phyloP scores from a whole-genome alignment of 2,329 filamentous ascomycete species.

The Cladosporium sp. region DNA sequence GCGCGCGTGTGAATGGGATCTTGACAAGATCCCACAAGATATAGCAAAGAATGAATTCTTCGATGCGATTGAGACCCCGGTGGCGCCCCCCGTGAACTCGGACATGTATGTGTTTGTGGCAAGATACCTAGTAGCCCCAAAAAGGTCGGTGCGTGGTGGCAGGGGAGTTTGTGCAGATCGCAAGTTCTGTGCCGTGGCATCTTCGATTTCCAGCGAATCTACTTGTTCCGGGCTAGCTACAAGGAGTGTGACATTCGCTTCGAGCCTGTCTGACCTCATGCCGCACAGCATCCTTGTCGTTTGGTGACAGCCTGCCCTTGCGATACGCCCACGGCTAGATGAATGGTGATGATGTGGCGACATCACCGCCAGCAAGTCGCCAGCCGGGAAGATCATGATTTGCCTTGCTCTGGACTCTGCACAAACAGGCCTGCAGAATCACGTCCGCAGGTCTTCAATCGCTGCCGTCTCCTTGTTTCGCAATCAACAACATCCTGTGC shows the following conservation, averaged over 20 bases:
- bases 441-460: neutral
- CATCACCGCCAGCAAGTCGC: slow-evolving; percentile 7
- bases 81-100: neutral
- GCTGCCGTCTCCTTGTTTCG: slow-evolving; percentile 8
- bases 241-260: slow-evolving; percentile 4
- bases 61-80: neutral
- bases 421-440: slow-evolving; percentile 1
- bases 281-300: slow-evolving; percentile 12
- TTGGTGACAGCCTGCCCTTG: slow-evolving; percentile 3
- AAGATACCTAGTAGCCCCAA: neutral
- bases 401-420: neutral
- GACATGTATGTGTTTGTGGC: neutral
- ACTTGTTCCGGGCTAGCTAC: neutral
- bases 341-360: slow-evolving; percentile 16
- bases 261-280: slow-evolving; percentile 13
- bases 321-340: slow-evolving; percentile 9
- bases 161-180: neutral
- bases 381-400: slow-evolving; percentile 7
- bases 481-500: slow-evolving; percentile 6
- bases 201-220: slow-evolving; percentile 2
- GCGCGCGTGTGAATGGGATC: neutral
- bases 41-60: neutral
- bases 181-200: slow-evolving; percentile 12
- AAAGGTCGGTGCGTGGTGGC: neutral
- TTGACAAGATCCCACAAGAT: neutral